Percentiles rank a stretch among this genome's conserved stretches.
These are phyloP conservation scores for Cyberlindnera lachancei DNA, from an alignment of 805 yeast species.

Conservation along the genomic window DNA sequence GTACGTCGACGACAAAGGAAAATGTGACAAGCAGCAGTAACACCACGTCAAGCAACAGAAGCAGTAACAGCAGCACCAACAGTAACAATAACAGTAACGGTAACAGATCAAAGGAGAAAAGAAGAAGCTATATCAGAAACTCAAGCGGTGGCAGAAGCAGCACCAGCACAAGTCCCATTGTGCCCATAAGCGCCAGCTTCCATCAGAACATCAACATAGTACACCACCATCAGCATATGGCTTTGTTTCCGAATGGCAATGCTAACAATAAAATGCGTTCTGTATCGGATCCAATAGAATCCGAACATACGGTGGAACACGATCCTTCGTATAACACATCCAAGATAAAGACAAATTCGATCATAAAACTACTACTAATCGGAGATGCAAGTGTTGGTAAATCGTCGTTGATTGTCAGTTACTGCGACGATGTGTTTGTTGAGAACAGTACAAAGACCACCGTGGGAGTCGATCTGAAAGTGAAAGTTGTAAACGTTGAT, in stretches of 20 bases:
- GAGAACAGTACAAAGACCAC: conserved; percentile 31
- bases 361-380: conserved; percentile 31
- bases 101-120: conserved; percentile 18
- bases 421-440: conserved; percentile 31
- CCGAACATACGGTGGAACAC: conserved; percentile 14
- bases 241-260: too few species aligned
- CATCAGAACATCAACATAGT: conserved; percentile 17
- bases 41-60: too few species aligned
- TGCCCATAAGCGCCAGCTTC: conserved; percentile 21
- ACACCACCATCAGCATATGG: conserved; percentile 16
- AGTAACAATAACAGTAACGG: too few species aligned
- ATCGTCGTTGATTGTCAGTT: conserved; percentile 36
- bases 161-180: conserved; percentile 24
- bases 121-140: conserved; percentile 18
- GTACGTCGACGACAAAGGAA: too few species aligned
- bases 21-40: too few species aligned
- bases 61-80: too few species aligned
- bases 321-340: conserved; percentile 11
- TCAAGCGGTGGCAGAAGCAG: too few species aligned
- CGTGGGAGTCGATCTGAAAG: conserved; percentile 40
- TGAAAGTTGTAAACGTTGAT: conserved; percentile 35
- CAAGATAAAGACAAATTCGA: conserved; percentile 15
- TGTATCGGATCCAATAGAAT: conserved; percentile 10
- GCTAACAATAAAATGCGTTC: conserved; percentile 10
- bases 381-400: conserved; percentile 45